Base-by-base conservation (phyloP, 139 green algal species). In the Coelastrella sp. region DNA sequence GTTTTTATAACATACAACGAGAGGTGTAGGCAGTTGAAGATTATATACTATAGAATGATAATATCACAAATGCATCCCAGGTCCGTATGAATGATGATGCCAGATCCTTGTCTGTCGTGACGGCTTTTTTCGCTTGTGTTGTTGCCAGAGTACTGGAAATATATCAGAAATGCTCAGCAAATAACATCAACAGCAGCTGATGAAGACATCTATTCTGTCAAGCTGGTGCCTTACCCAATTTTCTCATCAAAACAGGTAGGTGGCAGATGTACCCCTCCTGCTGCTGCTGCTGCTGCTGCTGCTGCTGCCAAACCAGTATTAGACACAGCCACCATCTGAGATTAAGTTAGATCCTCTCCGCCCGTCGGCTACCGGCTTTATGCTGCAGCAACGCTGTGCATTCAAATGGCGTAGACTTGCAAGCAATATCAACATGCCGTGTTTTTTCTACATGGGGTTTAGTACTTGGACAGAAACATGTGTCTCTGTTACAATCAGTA, bases 191-290 rank as follows among this genome's bases (percentile, higher is more conserved):
- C 71, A 15, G 35, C 8, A 3, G 19, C 30, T 25, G n/a, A 59
- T 23, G 45, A 19, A 7, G 57, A n/a, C n/a, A n/a, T 76, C 32
- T 88, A 88, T 59, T 75, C 64, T 2, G 79, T 84, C 3, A 43
- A 68, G 0, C 37, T 88, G 3, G 67, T 88, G 77, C 51, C 80
- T 37, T 79, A 84, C 59, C 81, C 81, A 6, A 37, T 90, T 5
- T 90, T 88, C 76, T 90, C 82, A 3, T 83, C 76, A 35, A 23
- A 40, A 35, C 57, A 64, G 45, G 87, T 90, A 38, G 21, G 43
- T 17, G 35, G 27, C 5, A 25, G 63, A 43, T 40, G 27, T 53
- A 38, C 67, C 35, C 4, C 30, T n/a, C 66, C 35, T 76, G 67
- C 69, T 40, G 40, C 69, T 40, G 69, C 69, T 78, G 69, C 41